These are phyloP conservation scores for Oxyria digyna DNA, from an alignment of 148 eudicot genomes.

Conservation along the genomic window DNA sequence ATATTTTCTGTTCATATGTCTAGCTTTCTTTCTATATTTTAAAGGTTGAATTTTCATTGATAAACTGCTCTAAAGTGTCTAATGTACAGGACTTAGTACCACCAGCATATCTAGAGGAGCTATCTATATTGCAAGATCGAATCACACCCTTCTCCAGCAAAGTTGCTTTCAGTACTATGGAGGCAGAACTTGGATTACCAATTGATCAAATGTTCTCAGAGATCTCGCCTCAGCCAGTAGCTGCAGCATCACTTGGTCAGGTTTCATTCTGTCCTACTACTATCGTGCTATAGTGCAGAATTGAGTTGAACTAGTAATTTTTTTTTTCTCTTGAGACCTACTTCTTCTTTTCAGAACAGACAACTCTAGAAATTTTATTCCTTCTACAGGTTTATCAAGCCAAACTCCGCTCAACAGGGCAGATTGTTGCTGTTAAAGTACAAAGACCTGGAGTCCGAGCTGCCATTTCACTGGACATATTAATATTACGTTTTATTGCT, in stretches of 20 bases:
- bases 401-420: conserved; percentile 50
- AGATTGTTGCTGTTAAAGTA: conserved; percentile 85
- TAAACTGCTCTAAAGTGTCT: not conserved
- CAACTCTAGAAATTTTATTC: not conserved
- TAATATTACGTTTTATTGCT: conserved; percentile 68
- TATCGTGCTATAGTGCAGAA: not conserved
- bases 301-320: not conserved
- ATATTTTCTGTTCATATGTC: not conserved
- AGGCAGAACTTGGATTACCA: conserved; percentile 65
- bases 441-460: conserved; percentile 98
- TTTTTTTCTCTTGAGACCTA: not conserved
- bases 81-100: conserved; percentile 74
- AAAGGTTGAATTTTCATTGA: not conserved
- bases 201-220: conserved; percentile 70
- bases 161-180: conserved; percentile 78
- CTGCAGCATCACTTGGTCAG: conserved; percentile 99
- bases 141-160: conserved; percentile 73
- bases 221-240: conserved; percentile 79
- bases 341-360: not conserved
- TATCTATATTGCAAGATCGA: conserved; percentile 80
- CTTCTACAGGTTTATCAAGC: conserved; percentile 70
- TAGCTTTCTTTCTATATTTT: conserved; percentile 1
- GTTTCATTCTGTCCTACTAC: conserved; percentile 17
- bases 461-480: conserved; percentile 82
- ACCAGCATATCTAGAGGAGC: conserved; percentile 75